Conservation (phyloP, 192 early-diverging fungal genomes). For the Spinellus fusiger region DNA sequence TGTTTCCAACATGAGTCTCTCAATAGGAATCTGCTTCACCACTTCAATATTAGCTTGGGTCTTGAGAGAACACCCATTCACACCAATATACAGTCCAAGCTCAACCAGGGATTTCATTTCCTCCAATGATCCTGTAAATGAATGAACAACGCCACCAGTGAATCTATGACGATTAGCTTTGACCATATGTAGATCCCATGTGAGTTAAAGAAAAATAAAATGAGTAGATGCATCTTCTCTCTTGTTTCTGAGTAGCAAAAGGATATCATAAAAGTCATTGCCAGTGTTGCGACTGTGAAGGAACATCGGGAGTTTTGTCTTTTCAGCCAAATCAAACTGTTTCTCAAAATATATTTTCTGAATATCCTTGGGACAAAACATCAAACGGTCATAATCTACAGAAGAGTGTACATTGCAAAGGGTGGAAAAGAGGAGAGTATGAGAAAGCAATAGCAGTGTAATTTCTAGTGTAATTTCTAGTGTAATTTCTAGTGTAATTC, state of each 20-base stretch:
- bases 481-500: neutral
- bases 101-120: slow-evolving; percentile 58
- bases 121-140: slow-evolving; percentile 72
- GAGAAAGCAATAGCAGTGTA: no score
- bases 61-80: slow-evolving; percentile 94
- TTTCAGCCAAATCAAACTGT: slow-evolving; percentile 76
- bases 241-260: slow-evolving; percentile 16
- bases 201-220: neutral
- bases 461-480: neutral
- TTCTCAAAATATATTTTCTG: slow-evolving; percentile 73
- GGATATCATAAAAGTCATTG: slow-evolving; percentile 66
- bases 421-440: no score
- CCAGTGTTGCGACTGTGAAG: slow-evolving; percentile 85
- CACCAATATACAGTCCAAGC: slow-evolving; percentile 82
- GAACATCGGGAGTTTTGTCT: slow-evolving; percentile 82
- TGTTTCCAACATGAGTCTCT: slow-evolving; percentile 88
- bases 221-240: neutral
- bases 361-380: slow-evolving; percentile 72
- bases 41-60: slow-evolving; percentile 80
- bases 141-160: slow-evolving; percentile 79
- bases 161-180: slow-evolving; percentile 55
- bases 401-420: no score
- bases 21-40: slow-evolving; percentile 63
- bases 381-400: slow-evolving; percentile 85
- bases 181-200: slow-evolving; percentile 31